Evolutionary conservation across 352 stramenopile species (phyloP).

Genomic region (Paralagenidium karlingii): DNA sequence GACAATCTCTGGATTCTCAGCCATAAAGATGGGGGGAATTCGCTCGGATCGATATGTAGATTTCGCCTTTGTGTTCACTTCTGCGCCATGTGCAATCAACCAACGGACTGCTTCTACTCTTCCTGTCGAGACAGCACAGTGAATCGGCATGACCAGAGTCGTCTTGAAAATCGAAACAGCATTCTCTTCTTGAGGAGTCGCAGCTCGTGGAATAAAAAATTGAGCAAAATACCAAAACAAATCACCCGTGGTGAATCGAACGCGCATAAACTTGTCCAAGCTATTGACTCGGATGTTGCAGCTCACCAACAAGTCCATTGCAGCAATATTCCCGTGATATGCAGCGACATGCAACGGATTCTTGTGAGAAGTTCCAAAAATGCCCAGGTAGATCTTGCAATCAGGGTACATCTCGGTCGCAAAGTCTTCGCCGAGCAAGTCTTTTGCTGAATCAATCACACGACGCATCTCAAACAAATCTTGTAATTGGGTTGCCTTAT

Average conservation of each 20-base stretch:
- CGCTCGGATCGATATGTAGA: slow-evolving; percentile 65
- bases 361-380: slow-evolving; percentile 57
- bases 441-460: slow-evolving; percentile 36
- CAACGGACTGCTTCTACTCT: slow-evolving; percentile 56
- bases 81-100: slow-evolving; percentile 47
- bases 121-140: slow-evolving; percentile 62
- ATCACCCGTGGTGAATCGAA: slow-evolving; percentile 69
- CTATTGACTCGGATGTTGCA: slow-evolving; percentile 45
- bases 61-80: slow-evolving; percentile 25
- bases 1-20: slow-evolving; percentile 50
- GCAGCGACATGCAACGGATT: slow-evolving; percentile 72
- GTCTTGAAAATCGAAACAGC: slow-evolving; percentile 70
- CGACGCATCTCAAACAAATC: slow-evolving; percentile 51
- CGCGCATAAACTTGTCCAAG: slow-evolving; percentile 67
- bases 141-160: slow-evolving; percentile 67
- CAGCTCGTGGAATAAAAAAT: slow-evolving; percentile 34
- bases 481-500: slow-evolving; percentile 51
- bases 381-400: slow-evolving; percentile 29
- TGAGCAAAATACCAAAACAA: slow-evolving; percentile 73
- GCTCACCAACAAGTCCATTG: slow-evolving; percentile 35
- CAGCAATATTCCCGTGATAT: slow-evolving; percentile 55
- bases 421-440: slow-evolving; percentile 34
- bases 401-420: slow-evolving; percentile 35
- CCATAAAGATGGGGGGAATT: slow-evolving; percentile 62
- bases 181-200: slow-evolving; percentile 43